Base-by-base conservation (phyloP, 768 basidiomycete species). In the Tricholoma saponaceum region DNA sequence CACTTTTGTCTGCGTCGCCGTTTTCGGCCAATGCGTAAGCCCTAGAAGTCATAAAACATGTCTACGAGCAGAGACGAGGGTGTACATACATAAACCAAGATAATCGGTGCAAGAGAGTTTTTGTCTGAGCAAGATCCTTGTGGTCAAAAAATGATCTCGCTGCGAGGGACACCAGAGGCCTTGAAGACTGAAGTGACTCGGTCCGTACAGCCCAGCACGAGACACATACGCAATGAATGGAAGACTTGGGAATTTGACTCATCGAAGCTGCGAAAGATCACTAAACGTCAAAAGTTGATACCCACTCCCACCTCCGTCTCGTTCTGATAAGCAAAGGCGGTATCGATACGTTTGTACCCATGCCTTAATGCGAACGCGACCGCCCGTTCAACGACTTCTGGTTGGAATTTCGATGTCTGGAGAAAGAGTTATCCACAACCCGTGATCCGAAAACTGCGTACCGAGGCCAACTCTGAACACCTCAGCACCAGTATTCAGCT, bases 261-360 rank as follows among this genome's bases (percentile, higher is more conserved):
- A n/a, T n/a, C n/a, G n/a, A n/a, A n/a, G n/a, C n/a, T n/a, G n/a
- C n/a, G n/a, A n/a, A n/a, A n/a, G n/a, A n/a, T n/a, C n/a, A n/a
- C n/a, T n/a, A n/a, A n/a, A n/a, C n/a, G n/a, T n/a, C n/a, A n/a
- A n/a, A n/a, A n/a, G n/a, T n/a, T n/a, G 73, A 95, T 86, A 28
- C 92, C 93, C 54, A 83, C 65, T 13, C 92, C 93, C 44, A 95
- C 93, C 70, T 91, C 90, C 33, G 76, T 74, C 72, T 95, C 90
- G 67, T 93, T 94, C 52, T 72, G 72, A 69, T 90, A 89, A 5
- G 76, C 85, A 35, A 84, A 74, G 9, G 87, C 89, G 55, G 85
- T 89, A 68, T 87, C 87, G 67, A 86, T 84, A 66, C 79, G 86
- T 69, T 64, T 82, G 77, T 94, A 95, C 3, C 92, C 93, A 44